Base-by-base conservation (phyloP, 202 grass and related monocot species). In the Digitaria exilis region DNA sequence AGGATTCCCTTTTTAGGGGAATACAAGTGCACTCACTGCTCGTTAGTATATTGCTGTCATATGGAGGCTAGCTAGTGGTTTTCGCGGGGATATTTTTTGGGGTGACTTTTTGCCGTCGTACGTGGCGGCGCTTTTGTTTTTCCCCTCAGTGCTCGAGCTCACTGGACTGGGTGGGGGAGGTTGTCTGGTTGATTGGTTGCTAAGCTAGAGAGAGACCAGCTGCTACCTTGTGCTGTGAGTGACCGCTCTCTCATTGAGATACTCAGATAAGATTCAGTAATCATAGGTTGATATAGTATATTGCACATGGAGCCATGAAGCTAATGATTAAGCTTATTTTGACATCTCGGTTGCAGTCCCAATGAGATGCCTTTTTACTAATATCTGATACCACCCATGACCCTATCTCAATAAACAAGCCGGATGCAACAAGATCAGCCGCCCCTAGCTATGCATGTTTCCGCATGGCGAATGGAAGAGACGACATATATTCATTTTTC, bases 1-100 rank as follows among this genome's bases (percentile, higher is more conserved):
- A 87, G 64, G 32, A 71, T 54, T 14, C 9, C 31, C 85, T 55
- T 87, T 71, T 55, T n/a, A n/a, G n/a, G n/a, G n/a, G n/a, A n/a
- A n/a, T n/a, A 39, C 9, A 0, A 39, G 37, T 5, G 9, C 24
- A 61, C n/a, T n/a, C n/a, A n/a, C 54, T 10, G 2, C 57, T 51
- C 1, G 21, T 11, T 46, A 32, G 5, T 28, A 48, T 57, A 37
- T 35, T 37, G 25, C 26, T 44, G 9, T 16, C 15, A 2, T 48
- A 31, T 73, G 45, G 58, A 29, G 24, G 21, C 59, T 74, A n/a
- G n/a, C n/a, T n/a, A 42, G 46, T 35, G 67, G 48, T 31, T 73
- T 54, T 7, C 9, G 49, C 15, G 17, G 9, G 29, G 22, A 11
- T n/a, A n/a, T 68, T 76, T 43, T 24, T 3, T 3, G 1, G 42